A percentile compares a stretch with the other conserved stretches of the same genome.
phyloP scores from a whole-genome alignment of 2,329 filamentous ascomycete genomes.

The Hymenoscyphus scutula region DNA sequence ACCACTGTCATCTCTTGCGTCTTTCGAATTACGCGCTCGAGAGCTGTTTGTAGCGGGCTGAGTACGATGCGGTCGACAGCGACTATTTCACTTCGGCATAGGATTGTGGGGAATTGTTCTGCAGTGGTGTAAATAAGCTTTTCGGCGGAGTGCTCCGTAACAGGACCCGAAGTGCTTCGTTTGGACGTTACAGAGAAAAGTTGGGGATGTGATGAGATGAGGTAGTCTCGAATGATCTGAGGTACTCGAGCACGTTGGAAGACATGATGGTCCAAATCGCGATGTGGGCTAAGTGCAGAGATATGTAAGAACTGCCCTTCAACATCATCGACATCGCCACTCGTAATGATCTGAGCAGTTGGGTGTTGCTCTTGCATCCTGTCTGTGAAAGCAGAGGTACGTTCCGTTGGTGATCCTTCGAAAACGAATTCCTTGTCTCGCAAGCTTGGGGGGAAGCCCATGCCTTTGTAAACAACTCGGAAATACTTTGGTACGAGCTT shows the following conservation, averaged over 20 bases:
- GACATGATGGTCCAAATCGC: constrained; percentile 77
- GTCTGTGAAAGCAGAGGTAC: constrained; percentile 79
- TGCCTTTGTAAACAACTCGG: constrained; percentile 82
- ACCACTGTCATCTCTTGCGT: constrained; percentile 78
- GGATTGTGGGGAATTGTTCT: constrained; percentile 86
- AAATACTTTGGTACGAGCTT: constrained; percentile 82
- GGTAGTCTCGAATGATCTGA: constrained; percentile 80
- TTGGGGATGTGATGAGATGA: constrained; percentile 74
- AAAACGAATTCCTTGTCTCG: constrained; percentile 93
- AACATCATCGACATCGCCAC: constrained; percentile 69
- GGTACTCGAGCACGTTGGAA: constrained; percentile 86
- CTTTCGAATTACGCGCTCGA: constrained; percentile 88
- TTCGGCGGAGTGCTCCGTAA: constrained; percentile 73
- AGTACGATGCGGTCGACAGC: constrained; percentile 60
- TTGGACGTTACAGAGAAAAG: constrained; percentile 75
- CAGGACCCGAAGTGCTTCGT: constrained; percentile 65
- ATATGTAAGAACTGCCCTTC: constrained; percentile 91
- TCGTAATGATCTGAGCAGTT: constrained; percentile 73
- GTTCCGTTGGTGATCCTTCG: constrained; percentile 75
- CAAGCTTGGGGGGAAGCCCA: constrained; percentile 78
- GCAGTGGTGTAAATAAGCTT: constrained; percentile 82
- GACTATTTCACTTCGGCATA: constrained; percentile 83
- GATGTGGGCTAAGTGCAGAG: constrained; percentile 75
- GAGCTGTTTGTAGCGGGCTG: constrained; percentile 76
- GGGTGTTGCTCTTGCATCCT: constrained; percentile 91